Conservation (phyloP, 257 asterid genomes). For the Nicotiana undulata region DNA sequence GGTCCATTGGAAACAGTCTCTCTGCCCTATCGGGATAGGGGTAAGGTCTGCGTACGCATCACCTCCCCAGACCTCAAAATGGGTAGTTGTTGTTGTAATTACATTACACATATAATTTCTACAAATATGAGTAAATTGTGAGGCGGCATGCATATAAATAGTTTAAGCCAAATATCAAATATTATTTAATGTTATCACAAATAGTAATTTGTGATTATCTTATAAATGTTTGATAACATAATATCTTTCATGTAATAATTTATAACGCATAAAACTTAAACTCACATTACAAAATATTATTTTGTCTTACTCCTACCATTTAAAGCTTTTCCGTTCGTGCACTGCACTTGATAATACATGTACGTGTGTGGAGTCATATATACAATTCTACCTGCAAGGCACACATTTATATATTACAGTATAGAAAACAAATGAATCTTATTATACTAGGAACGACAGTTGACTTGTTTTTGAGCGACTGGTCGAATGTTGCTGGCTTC, state of each 20-base stretch:
- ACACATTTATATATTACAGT: background rate
- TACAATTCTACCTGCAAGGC: background rate
- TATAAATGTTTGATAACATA: background rate
- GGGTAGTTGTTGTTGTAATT: too few relatives aligned
- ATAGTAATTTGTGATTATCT: background rate
- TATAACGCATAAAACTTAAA: background rate
- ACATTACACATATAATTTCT: too few relatives aligned
- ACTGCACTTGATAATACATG: background rate
- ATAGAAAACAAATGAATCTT: background rate
- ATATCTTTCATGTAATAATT: too few relatives aligned
- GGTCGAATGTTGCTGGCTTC: background rate
- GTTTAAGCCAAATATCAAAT: too few relatives aligned
- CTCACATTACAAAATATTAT: background rate
- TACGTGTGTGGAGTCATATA: background rate
- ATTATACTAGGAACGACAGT: background rate
- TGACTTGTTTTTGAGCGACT: constrained; percentile 1
- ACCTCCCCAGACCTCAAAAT: too few relatives aligned
- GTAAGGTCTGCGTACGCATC: too few relatives aligned
- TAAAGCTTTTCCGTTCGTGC: background rate
- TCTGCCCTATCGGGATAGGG: too few relatives aligned
- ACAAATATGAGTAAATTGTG: too few relatives aligned
- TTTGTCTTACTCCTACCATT: background rate
- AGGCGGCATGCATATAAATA: too few relatives aligned
- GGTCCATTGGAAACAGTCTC: too few relatives aligned
- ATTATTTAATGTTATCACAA: background rate